Evolutionary conservation across 1,139 yeast genomes (phyloP).

Genomic region (Pichia sp.): DNA sequence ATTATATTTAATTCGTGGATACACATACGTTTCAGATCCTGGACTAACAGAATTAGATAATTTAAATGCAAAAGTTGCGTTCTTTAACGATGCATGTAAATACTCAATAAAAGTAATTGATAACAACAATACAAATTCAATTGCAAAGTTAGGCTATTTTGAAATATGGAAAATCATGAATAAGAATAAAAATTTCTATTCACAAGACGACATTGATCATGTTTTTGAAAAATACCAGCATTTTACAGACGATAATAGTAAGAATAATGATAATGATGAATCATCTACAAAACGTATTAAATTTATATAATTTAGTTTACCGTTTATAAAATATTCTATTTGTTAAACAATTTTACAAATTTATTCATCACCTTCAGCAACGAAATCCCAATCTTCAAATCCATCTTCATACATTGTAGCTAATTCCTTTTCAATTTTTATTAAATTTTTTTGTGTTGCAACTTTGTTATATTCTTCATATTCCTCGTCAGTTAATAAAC

Average conservation of each 20-base stretch:
- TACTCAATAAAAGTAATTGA: conserved; percentile 12
- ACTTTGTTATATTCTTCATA: conserved; percentile 28
- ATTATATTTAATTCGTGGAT: conserved; percentile 20
- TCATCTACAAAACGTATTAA: conserved; percentile 5
- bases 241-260: neutral
- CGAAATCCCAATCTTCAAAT: conserved; percentile 28
- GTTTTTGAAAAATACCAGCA: conserved; percentile 4
- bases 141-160: conserved; percentile 19
- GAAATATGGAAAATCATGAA: conserved; percentile 18
- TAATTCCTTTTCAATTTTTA: conserved; percentile 31
- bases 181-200: conserved; percentile 17
- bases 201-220: conserved; percentile 11
- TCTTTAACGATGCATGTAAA: conserved; percentile 18
- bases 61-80: conserved; percentile 16
- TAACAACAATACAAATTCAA: conserved; percentile 13
- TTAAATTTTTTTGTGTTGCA: conserved; percentile 28
- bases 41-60: conserved; percentile 18
- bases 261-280: neutral
- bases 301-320: neutral
- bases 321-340: no score
- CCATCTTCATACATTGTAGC: conserved; percentile 31
- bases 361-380: conserved; percentile 11
- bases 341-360: neutral
- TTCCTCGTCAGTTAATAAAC: conserved; percentile 37
- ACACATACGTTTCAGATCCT: conserved; percentile 12